phyloP scores from a whole-genome alignment of 306 rosid species.

The Casuarina cunninghamiana region DNA sequence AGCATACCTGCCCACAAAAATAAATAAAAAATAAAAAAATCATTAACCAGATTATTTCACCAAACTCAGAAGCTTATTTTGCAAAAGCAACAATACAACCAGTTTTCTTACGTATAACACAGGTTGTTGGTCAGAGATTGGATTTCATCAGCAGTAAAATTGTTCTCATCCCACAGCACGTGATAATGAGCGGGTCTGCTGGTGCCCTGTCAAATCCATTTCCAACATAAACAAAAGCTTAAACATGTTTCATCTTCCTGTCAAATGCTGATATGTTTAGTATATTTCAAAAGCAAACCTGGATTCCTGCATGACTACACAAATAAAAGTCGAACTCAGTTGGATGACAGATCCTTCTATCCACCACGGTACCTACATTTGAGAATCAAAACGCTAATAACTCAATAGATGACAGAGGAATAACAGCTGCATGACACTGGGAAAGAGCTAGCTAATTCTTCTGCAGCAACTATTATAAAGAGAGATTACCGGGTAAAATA shows the following conservation, averaged over 20 bases:
- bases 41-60: conserved; percentile 22
- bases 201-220: conserved; percentile 42
- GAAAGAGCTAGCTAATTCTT: conserved; percentile 7
- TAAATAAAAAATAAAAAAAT: not conserved
- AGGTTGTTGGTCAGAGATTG: conserved; percentile 79
- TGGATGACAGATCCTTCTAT: conserved; percentile 81
- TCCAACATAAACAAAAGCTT: not conserved
- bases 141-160: conserved; percentile 69
- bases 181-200: conserved; percentile 75
- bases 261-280: not conserved
- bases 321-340: conserved; percentile 81
- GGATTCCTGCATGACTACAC: conserved; percentile 88
- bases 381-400: conserved; percentile 9
- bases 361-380: conserved; percentile 74
- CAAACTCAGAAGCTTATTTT: not conserved
- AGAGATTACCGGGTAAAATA: conserved; percentile 61
- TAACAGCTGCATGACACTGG: conserved; percentile 1
- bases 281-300: conserved; percentile 40
- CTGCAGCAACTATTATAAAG: not conserved
- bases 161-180: conserved; percentile 82
- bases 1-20: conserved; percentile 44
- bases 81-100: conserved; percentile 10
- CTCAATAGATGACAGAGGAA: not conserved
- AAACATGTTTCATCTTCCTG: not conserved
- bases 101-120: conserved; percentile 61